Conservation (phyloP, 352 stramenopile genomes). For the Halophytophthora batemanensis region DNA sequence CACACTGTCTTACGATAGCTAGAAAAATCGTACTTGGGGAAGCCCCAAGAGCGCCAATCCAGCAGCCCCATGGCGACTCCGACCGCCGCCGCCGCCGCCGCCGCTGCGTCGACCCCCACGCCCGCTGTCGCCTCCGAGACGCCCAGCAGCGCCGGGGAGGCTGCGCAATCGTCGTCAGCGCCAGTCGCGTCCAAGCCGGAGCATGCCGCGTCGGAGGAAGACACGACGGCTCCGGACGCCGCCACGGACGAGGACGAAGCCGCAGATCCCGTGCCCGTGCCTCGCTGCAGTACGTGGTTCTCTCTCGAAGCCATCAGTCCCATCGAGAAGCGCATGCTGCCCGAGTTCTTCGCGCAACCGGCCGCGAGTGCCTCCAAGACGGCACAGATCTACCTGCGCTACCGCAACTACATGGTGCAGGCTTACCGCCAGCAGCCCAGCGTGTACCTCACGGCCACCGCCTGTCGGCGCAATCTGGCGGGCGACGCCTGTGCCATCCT, state of each 20-base stretch:
- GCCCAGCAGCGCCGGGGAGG: background rate
- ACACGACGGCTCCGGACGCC: conserved; percentile 14
- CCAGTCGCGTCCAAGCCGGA: background rate
- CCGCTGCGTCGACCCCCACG: background rate
- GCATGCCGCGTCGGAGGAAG: background rate
- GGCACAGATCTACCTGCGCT: conserved; percentile 75
- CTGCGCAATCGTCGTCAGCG: conserved; percentile 2
- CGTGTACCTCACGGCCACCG: conserved; percentile 81
- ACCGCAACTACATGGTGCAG: conserved; percentile 87
- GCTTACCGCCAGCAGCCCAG: conserved; percentile 75
- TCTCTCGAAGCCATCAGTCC: conserved; percentile 71
- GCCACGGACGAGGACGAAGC: conserved; percentile 22
- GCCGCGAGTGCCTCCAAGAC: conserved; percentile 43
- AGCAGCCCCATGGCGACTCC: too few relatives aligned
- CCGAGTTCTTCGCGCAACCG: conserved; percentile 66
- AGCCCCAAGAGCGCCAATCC: too few relatives aligned
- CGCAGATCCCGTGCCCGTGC: conserved; percentile 46
- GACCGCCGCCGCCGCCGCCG: too few relatives aligned
- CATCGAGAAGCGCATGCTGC: conserved; percentile 80
- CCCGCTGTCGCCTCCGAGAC: background rate
- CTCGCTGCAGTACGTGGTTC: conserved; percentile 78
- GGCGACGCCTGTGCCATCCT: conserved; percentile 82
- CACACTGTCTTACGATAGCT: too few relatives aligned
- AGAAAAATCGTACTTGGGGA: too few relatives aligned
- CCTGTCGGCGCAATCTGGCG: conserved; percentile 75